phyloP scores from a whole-genome alignment of 805 yeast genomes.

The Metschnikowia colocasiae region DNA sequence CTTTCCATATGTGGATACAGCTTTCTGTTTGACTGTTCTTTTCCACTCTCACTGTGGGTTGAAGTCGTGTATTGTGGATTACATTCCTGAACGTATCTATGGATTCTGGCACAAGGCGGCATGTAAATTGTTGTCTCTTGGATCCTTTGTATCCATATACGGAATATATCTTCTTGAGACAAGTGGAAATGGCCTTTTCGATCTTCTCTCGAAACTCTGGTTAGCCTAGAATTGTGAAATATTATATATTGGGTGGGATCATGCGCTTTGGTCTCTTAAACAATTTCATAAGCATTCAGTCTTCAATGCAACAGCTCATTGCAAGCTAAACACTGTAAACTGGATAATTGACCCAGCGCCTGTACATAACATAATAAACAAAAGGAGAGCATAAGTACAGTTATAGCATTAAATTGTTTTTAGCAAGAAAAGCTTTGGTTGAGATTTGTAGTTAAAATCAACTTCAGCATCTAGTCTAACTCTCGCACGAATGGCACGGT shows the following conservation, averaged over 20 bases:
- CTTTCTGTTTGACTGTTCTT: slow-evolving; percentile 60
- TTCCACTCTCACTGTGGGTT: slow-evolving; percentile 84
- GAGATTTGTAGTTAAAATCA: neutral
- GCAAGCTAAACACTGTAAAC: neutral
- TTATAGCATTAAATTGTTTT: neutral
- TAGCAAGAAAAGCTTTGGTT: neutral
- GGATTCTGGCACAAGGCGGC: slow-evolving; percentile 74
- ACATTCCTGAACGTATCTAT: slow-evolving; percentile 82
- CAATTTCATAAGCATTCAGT: neutral
- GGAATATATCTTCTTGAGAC: slow-evolving; percentile 85
- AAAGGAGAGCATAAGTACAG: neutral
- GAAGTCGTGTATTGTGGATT: slow-evolving; percentile 88
- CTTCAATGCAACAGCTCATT: neutral
- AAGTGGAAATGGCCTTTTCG: slow-evolving; percentile 72
- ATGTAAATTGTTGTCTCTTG: slow-evolving; percentile 62
- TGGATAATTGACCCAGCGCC: neutral
- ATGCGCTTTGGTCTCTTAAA: neutral
- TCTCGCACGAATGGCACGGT: neutral
- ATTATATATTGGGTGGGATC: neutral
- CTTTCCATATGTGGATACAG: slow-evolving; percentile 67
- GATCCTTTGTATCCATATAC: slow-evolving; percentile 64
- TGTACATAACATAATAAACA: neutral
- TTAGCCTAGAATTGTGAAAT: slow-evolving; percentile 25
- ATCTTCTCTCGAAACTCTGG: slow-evolving; percentile 65
- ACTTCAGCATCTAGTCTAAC: neutral